Evolutionary conservation across 805 yeast genomes (phyloP).

Genomic region (Saturnispora gosingensis): DNA sequence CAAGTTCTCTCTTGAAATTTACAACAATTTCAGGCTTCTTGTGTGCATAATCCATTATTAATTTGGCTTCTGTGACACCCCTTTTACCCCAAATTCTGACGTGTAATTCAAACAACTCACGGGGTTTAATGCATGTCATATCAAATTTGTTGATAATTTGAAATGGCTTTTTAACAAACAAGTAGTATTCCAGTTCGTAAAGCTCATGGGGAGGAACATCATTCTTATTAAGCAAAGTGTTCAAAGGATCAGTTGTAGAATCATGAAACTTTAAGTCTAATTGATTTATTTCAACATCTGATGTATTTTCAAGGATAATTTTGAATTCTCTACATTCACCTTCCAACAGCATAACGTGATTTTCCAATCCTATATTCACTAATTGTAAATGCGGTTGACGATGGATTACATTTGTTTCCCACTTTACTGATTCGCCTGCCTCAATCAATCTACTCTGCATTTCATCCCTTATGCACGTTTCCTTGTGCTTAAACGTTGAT

Average conservation of each 20-base stretch:
- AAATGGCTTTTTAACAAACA: conserved; percentile 51
- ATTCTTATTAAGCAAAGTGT: conserved; percentile 38
- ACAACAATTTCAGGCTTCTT: conserved; percentile 16
- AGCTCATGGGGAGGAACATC: conserved; percentile 50
- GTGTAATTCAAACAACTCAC: conserved; percentile 34
- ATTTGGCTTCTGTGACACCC: conserved; percentile 56
- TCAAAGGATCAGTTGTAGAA: conserved; percentile 59
- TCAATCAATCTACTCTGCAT: background rate
- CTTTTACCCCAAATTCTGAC: conserved; percentile 63
- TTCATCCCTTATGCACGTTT: conserved; percentile 6
- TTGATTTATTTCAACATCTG: conserved; percentile 45
- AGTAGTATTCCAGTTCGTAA: conserved; percentile 65
- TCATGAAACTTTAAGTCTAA: conserved; percentile 60
- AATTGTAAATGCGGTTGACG: conserved; percentile 55
- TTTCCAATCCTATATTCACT: conserved; percentile 42
- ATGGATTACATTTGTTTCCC: conserved; percentile 24
- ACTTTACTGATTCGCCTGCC: conserved; percentile 19
- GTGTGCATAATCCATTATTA: conserved; percentile 58
- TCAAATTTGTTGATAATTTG: conserved; percentile 38
- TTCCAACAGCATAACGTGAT: conserved; percentile 63
- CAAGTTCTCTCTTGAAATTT: conserved; percentile 44
- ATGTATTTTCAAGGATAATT: conserved; percentile 47
- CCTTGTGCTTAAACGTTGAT: conserved; percentile 5
- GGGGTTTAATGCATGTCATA: conserved; percentile 32
- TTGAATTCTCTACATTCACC: conserved; percentile 55